Evolutionary conservation across 179 eudicot genomes (phyloP), one percentile per base, ranked within the genome.

Genomic region (Corrigiola litoralis): DNA sequence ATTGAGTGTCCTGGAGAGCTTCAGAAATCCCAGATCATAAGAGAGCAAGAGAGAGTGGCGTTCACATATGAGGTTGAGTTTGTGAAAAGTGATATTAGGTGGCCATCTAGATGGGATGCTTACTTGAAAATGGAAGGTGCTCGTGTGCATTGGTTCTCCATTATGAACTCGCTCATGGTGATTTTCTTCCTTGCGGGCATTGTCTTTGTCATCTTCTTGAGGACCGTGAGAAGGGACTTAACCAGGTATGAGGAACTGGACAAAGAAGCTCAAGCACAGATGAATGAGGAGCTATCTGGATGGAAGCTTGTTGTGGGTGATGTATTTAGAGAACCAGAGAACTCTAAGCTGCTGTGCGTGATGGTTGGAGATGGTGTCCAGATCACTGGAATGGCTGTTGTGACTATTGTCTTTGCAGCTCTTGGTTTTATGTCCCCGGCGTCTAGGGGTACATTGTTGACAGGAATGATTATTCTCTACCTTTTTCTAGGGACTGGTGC

Each of bases 81-180:
- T 83, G 88, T 77, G 54, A 80, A 81, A 66, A 85, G 87, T 57
- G 48, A 79, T 45, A 73, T 71, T 57, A 83, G 82, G 71, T 85
- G 90, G 87, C 87, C 90, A 24, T 83, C 87, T 36, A 75, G 90
- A 65, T 85, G 90, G 90, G 90, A 85, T 73, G 90, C 90, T 71
- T 86, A 86, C 68, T 36, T 85, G 51, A 80, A 82, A 63, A 85
- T 82, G 90, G 87, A 82, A 66, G 88, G 88, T 63, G 73, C 91
- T 58, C 77, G 84, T 25, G 86, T 86, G 28, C 91, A 85, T 54
- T 85, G 90, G 90, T 83, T 85, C 73, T 85, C 88, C 52, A 83
- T 85, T 36, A 70, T 85, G n/a, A 83, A 85, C 66, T 85, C 89
- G 4, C 71, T 85, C 56, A 82, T 85, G 87, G 89, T 82, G 53